A percentile compares a stretch with the other conserved stretches of the same genome.
Evolutionary conservation across 2,329 filamentous ascomycete genomes (phyloP).

Genomic region (Penicillium rolfsii): DNA sequence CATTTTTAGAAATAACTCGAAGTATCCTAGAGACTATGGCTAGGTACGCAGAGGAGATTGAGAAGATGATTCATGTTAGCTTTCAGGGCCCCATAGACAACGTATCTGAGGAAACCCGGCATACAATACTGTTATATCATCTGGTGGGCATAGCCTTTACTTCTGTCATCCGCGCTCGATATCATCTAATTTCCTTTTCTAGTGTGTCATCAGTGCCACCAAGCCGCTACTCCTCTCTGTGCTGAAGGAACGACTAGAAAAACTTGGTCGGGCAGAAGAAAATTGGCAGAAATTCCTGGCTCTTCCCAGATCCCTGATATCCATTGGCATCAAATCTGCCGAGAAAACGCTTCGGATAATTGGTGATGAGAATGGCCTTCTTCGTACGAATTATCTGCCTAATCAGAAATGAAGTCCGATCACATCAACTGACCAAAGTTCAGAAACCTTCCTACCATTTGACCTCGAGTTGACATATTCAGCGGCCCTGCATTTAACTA

Average conservation of each 20-base stretch:
- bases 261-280: slow-evolving; percentile 10
- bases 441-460: slow-evolving; percentile 18
- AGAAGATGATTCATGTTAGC: slow-evolving; percentile 39
- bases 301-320: slow-evolving; percentile 40
- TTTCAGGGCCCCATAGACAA: slow-evolving; percentile 38
- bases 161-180: background rate
- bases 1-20: slow-evolving; percentile 43
- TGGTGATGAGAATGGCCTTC: slow-evolving; percentile 37
- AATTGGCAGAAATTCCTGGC: slow-evolving; percentile 35
- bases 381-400: slow-evolving; percentile 30
- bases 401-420: background rate
- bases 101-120: slow-evolving; percentile 42
- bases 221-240: slow-evolving; percentile 18
- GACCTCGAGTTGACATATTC: slow-evolving; percentile 17
- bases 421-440: background rate
- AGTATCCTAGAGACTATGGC: slow-evolving; percentile 44
- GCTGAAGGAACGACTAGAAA: slow-evolving; percentile 19
- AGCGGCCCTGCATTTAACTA: slow-evolving; percentile 13
- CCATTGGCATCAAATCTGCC: slow-evolving; percentile 46
- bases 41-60: slow-evolving; percentile 44
- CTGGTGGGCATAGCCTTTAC: slow-evolving; percentile 34
- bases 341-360: slow-evolving; percentile 44
- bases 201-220: slow-evolving; percentile 21
- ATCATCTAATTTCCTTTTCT: slow-evolving; percentile 25
- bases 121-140: slow-evolving; percentile 46